Evolutionary conservation across 805 yeast species (phyloP).

Genomic region (Candida caryicola): DNA sequence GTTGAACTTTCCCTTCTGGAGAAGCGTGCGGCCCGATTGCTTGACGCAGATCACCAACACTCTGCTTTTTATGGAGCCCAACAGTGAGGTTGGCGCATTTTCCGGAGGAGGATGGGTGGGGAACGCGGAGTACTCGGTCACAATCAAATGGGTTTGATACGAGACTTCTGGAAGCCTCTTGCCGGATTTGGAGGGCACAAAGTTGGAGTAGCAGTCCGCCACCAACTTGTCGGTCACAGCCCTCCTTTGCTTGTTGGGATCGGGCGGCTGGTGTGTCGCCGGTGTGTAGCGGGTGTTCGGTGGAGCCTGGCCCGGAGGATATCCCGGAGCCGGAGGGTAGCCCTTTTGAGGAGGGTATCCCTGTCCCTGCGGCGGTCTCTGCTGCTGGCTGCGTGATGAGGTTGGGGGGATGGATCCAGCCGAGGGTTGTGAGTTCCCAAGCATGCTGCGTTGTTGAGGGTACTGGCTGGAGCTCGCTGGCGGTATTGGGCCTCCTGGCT

Average conservation of each 20-base stretch:
- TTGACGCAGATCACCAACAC: conserved; percentile 60
- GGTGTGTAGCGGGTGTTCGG: not conserved
- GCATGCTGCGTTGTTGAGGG: conserved; percentile 1
- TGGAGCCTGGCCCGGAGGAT: conserved; percentile 2
- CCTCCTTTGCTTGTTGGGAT: conserved; percentile 5
- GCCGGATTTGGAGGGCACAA: conserved; percentile 21
- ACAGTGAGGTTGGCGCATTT: conserved; percentile 37
- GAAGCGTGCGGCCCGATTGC: conserved; percentile 60
- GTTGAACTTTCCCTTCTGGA: conserved; percentile 86
- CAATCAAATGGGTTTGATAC: conserved; percentile 73
- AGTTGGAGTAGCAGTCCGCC: conserved; percentile 38
- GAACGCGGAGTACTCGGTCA: conserved; percentile 69
- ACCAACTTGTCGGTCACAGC: conserved; percentile 30
- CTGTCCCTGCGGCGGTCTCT: not conserved
- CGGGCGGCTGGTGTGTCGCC: not conserved
- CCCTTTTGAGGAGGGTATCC: conserved; percentile 2
- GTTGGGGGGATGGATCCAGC: not conserved
- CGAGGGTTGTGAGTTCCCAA: not conserved
- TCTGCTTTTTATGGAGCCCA: conserved; percentile 52
- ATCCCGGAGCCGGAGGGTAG: not conserved
- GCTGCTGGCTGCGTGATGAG: not conserved
- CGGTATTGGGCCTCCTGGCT: conserved; percentile 1
- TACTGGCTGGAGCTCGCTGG: not conserved
- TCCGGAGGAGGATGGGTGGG: conserved; percentile 70
- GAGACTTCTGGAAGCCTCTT: conserved; percentile 27